These are phyloP conservation scores for Apocynum venetum DNA, from an alignment of 257 asterid genomes.

Conservation along the genomic window DNA sequence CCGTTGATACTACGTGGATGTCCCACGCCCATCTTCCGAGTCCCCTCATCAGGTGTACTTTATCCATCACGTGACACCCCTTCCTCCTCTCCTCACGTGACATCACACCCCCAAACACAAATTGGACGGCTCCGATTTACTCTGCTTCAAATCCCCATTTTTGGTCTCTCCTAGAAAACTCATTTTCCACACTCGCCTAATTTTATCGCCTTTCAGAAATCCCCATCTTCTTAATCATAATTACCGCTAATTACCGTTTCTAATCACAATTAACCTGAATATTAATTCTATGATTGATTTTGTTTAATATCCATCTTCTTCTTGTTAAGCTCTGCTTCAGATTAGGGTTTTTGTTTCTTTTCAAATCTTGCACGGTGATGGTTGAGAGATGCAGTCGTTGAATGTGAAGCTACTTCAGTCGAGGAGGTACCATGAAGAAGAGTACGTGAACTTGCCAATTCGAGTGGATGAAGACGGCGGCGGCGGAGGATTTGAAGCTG, in stretches of 20 bases:
- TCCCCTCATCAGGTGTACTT: not conserved
- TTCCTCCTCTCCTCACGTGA: not conserved
- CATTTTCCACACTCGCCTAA: not conserved
- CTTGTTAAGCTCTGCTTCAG: not conserved
- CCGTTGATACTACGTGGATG: not conserved
- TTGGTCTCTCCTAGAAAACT: not conserved
- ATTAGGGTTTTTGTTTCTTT: constrained; percentile 2
- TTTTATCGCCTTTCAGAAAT: not conserved
- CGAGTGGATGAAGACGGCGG: constrained; percentile 40
- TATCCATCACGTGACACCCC: constrained; percentile 3
- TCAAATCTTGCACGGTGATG: constrained; percentile 4
- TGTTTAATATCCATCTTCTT: not conserved
- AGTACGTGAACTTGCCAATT: constrained; percentile 28
- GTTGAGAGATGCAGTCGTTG: constrained; percentile 12
- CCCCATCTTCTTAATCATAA: not conserved
- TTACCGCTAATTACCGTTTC: not conserved
- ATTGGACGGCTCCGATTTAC: not conserved
- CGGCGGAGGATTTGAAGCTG: constrained; percentile 42
- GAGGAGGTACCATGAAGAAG: constrained; percentile 19
- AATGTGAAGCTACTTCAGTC: constrained; percentile 7
- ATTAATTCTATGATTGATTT: not conserved
- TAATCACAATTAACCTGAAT: not conserved
- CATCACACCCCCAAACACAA: not conserved
- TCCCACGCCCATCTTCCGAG: not conserved
- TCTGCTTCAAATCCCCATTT: not conserved